A percentile compares a stretch with the other conserved stretches of the same genome.
These are phyloP conservation scores for Didymella sp. DNA, from an alignment of 2,329 filamentous ascomycete genomes.

Conservation along the genomic window DNA sequence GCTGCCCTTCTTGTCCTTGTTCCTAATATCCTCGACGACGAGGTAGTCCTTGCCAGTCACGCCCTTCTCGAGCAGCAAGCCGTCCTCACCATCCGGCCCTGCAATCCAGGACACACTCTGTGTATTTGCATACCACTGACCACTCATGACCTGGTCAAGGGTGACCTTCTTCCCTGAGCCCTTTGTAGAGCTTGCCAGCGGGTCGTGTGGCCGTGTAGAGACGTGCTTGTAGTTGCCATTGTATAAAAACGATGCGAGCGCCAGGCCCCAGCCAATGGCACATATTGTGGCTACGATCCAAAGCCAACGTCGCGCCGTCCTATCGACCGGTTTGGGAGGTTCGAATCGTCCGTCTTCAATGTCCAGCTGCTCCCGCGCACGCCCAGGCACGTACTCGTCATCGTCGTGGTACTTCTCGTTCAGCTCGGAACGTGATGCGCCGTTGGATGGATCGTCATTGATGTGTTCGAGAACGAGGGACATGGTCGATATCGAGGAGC, in stretches of 20 bases:
- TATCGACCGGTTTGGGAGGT: conserved; percentile 65
- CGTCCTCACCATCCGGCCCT: conserved; percentile 79
- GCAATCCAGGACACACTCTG: conserved; percentile 79
- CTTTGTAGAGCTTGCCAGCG: conserved; percentile 66
- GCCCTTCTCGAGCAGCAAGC: conserved; percentile 78
- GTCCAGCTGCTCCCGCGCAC: conserved; percentile 59
- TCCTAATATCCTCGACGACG: conserved; percentile 83
- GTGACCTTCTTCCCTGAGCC: conserved; percentile 76
- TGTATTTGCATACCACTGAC: conserved; percentile 68
- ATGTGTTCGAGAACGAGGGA: conserved; percentile 83
- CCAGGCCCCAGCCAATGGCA: conserved; percentile 71
- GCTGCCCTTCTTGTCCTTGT: conserved; percentile 50
- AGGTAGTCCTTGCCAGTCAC: conserved; percentile 71
- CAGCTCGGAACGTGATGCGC: conserved; percentile 35
- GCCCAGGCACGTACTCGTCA: conserved; percentile 51
- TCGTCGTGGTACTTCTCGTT: conserved; percentile 51
- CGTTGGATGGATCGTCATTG: conserved; percentile 59
- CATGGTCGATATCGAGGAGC: conserved; percentile 81
- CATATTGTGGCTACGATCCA: conserved; percentile 68
- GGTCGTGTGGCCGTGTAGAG: conserved; percentile 70
- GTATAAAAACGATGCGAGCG: conserved; percentile 70
- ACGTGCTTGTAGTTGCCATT: conserved; percentile 70
- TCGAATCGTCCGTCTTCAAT: conserved; percentile 59
- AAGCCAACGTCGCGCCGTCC: conserved; percentile 67
- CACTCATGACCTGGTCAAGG: conserved; percentile 71